Evolutionary conservation across 2,329 filamentous ascomycete species (phyloP), one percentile per base, ranked within the genome.

Genomic region (Aspergillus fructus): DNA sequence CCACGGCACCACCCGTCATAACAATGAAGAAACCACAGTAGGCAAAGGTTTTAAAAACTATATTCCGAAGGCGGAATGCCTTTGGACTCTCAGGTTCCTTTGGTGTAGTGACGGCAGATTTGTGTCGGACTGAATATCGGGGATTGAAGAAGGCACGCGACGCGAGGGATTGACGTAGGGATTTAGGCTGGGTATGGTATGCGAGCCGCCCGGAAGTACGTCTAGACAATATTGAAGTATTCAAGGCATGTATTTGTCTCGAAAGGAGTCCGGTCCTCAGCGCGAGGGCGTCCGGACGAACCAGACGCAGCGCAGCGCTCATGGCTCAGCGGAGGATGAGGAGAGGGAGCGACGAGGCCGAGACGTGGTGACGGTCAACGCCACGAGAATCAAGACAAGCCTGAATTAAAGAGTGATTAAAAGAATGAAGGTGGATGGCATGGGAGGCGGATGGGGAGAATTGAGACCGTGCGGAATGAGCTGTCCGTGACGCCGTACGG

Each of bases 21-120:
- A 88, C 79, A 39, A 94, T 82, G 49, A 93, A 89, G 58, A 90
- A 86, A 40, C 94, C 94, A 21, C 91, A 75, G 66, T 84, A 84
- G 3, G 89, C 86, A 34, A 92, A 88, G 33, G 84, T 81, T 64
- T 89, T 84, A 71, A 90, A 91, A 46, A 85, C 73, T 67, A 89
- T 86, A 47, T 78, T 78, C 8, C 77, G 61, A 11, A 80, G 33
- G 3, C 54, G 30, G 63, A 75, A 62, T 71, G 72, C 62, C 53
- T 68, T 49, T 12, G 60, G 43, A 12, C 53, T 33, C 50, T 62
- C 57, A 24, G 66, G 61, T 11, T 42, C 17, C 13, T 30, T 39
- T 37, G 47, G 21, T 23, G 71, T 50, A 57, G 62, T 50, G 57
- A 62, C 48, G 61, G 72, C 62, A 61, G 71, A 68, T 59, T 71